phyloP scores from a whole-genome alignment of 2,329 filamentous ascomycete species.

The Pezicula rhizophila region DNA sequence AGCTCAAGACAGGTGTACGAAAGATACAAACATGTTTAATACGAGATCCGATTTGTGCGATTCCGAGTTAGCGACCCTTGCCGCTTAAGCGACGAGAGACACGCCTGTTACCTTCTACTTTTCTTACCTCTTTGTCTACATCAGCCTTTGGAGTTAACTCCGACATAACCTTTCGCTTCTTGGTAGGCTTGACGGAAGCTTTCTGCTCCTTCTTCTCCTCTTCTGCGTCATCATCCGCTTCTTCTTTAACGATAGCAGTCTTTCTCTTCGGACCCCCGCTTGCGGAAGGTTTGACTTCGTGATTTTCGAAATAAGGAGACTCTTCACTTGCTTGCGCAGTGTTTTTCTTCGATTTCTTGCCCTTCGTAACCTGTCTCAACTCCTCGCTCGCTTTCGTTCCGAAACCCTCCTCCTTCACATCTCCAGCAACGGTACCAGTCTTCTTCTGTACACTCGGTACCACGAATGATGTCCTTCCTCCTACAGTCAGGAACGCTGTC shows the following conservation, averaged over 20 bases:
- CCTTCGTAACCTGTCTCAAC: conserved; percentile 8
- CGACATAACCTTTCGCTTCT: background rate
- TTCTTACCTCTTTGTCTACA: too few species aligned
- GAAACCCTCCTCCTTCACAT: conserved; percentile 14
- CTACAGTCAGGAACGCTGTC: conserved; percentile 81
- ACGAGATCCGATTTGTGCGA: too few species aligned
- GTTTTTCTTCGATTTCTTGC: conserved; percentile 27
- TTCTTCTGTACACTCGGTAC: conserved; percentile 86
- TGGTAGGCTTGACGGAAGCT: conserved; percentile 1
- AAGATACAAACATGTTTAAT: too few species aligned
- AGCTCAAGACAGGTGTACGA: too few species aligned
- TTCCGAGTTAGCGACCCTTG: too few species aligned
- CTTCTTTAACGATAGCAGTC: background rate
- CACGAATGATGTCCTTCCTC: conserved; percentile 84
- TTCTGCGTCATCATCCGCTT: background rate
- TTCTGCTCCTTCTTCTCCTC: background rate
- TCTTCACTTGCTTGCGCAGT: background rate
- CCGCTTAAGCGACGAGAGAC: too few species aligned
- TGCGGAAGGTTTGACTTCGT: background rate
- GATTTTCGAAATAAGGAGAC: background rate
- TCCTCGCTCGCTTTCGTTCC: conserved; percentile 2
- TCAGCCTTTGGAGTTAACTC: background rate
- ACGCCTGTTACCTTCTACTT: too few species aligned
- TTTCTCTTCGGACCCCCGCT: background rate
- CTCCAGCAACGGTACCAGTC: conserved; percentile 26